Evolutionary conservation across 169 alveolate genomes (phyloP).

Genomic region (Cryptosporidium bovis): DNA sequence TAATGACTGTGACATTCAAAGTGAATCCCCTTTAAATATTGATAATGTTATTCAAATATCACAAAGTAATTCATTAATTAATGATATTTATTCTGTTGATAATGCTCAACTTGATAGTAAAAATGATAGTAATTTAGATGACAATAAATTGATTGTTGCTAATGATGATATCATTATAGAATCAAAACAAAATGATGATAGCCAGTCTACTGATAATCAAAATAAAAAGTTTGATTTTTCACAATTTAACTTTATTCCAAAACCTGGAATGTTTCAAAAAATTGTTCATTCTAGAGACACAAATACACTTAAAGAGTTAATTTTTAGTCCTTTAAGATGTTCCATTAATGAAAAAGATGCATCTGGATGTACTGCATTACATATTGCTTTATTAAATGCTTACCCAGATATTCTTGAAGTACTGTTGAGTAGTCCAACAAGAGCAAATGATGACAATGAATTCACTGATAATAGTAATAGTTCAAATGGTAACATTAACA

Average conservation of each 20-base stretch:
- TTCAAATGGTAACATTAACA: neutral
- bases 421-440: constrained; percentile 42
- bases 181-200: no score
- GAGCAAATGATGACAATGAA: neutral
- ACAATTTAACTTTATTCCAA: constrained; percentile 12
- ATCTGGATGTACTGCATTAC: constrained; percentile 69
- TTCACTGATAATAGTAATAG: neutral
- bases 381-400: constrained; percentile 57
- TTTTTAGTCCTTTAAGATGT: constrained; percentile 55
- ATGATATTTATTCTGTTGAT: no score
- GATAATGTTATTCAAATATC: no score
- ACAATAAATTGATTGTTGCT: no score
- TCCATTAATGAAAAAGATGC: constrained; percentile 59
- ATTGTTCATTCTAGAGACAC: constrained; percentile 67
- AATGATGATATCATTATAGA: no score
- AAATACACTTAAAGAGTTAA: constrained; percentile 42
- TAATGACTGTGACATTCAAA: no score
- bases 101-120: no score
- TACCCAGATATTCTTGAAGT: constrained; percentile 69
- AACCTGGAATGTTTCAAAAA: constrained; percentile 61
- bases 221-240: neutral
- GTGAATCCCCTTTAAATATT: no score
- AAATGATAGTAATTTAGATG: no score
- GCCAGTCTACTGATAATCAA: neutral
- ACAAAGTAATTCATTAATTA: no score